These are phyloP conservation scores for Pseudocercospora crystallina DNA, from an alignment of 2,329 filamentous ascomycete species.

Conservation along the genomic window DNA sequence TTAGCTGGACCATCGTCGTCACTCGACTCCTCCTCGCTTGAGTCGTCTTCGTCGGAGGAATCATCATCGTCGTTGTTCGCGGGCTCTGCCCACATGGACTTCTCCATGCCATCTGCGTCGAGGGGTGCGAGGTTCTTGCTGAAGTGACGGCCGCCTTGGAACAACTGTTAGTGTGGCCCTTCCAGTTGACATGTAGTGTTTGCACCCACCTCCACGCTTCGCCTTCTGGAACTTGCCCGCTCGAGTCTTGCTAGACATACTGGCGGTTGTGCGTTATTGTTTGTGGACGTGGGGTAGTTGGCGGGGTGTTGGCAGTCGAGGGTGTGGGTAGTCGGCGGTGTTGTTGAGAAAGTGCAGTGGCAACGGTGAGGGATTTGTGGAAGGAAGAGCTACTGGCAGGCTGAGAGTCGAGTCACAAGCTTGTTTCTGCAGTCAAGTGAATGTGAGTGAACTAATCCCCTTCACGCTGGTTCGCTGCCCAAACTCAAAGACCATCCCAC, in stretches of 20 bases:
- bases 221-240: slow-evolving; percentile 95
- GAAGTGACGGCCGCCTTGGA: slow-evolving; percentile 86
- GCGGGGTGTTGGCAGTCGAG: slow-evolving; percentile 3
- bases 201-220: slow-evolving; percentile 76
- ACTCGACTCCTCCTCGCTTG: slow-evolving; percentile 45
- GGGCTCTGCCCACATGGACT: slow-evolving; percentile 78
- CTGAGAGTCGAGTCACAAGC: too few species aligned
- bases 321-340: background rate
- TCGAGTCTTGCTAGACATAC: slow-evolving; percentile 52
- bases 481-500: too few species aligned
- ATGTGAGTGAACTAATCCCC: too few species aligned
- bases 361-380: too few species aligned
- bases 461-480: too few species aligned
- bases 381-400: too few species aligned
- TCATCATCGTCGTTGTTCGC: slow-evolving; percentile 54
- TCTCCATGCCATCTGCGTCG: slow-evolving; percentile 83
- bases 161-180: slow-evolving; percentile 20
- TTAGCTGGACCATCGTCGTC: slow-evolving; percentile 41
- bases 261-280: slow-evolving; percentile 27
- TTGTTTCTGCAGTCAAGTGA: too few species aligned
- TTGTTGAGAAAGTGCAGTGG: background rate
- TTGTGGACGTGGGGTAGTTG: background rate
- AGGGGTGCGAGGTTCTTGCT: slow-evolving; percentile 85
- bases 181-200: background rate
- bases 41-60: slow-evolving; percentile 50